Evolutionary conservation across 1,284 basidiomycete genomes (phyloP), one percentile per base, ranked within the genome.

Genomic region (Blastosporella zonata): DNA sequence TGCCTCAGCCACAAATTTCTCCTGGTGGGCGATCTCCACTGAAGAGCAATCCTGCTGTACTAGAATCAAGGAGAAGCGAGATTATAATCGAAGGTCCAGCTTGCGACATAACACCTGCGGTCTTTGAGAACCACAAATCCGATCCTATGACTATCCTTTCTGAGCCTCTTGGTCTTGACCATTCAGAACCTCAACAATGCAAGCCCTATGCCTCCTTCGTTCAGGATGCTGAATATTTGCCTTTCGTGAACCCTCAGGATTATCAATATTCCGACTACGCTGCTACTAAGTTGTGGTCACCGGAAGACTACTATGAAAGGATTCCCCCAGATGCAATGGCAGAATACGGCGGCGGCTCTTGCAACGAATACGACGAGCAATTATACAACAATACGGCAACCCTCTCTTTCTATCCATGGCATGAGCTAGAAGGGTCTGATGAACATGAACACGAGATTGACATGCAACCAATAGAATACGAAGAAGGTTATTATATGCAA

Each of bases 231-330:
- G 43, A 48, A 17, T 36, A 44, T 18, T 31, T 51, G 21, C 49
- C 45, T 27, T 45, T 45, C 9, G 49, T 52, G 18, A 47, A 47
- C 20, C 49, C 38, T 36, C 34, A 43, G 20, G 55, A 54, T 21
- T 56, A 56, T 27, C 33, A 45, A 33, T 56, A 54, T 31, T 52
- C 47, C 35, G 55, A 56, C 22, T 27, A 35, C 12, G 29, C 29
- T 18, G 29, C 29, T 18, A 43, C 36, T 10, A 17, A 18, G 9
- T 5, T 33, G 15, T 39, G 41, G 34, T 13, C 44, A 6, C 23
- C 13, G 9, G 37, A 43, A 3, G 34, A 47, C 13, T 25, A 15
- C 9, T 23, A 18, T 38, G 41, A 40, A 15, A 22, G 12, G 13
- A 33, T 36, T 1, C 20, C 27, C 36, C 44, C 37, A 29, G 13